Base-by-base conservation (phyloP, 2,329 filamentous ascomycete species). In the Alternaria triticimaculans region DNA sequence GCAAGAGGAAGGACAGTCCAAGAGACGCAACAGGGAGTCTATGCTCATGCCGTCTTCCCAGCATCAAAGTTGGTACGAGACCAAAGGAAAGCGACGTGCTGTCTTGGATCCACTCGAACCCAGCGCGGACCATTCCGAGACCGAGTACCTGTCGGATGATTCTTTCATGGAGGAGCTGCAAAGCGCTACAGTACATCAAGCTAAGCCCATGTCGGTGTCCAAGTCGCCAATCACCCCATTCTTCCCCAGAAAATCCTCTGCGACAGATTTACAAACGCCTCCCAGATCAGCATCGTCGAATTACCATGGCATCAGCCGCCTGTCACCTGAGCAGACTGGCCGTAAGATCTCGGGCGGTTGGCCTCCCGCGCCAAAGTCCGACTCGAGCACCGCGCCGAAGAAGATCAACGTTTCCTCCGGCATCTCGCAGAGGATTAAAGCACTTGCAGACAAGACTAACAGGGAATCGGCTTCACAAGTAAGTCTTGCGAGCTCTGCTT, bases 391-490 rank as follows among this genome's bases (percentile, higher is more conserved):
- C n/a, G 65, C 68, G 14, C 84, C 87, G 4, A 93, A 92, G 77
- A 96, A 94, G 78, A 86, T 90, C 68, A 96, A 92, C 73, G 87
- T 98, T 23, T 94, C 93, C 8, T 94, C 92, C 9, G 94, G 93
- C 70, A 97, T 99, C 64, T 96, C 95, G 4, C 93, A 95, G 78
- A 90, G 96, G 45, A 98, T 98, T 78, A 96, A 97, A 80, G 94
- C 94, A 7, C 84, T 99, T 57, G 92, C 97, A 76, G 94, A 93
- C 79, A 86, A 96, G 59, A 85, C 85, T 4, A 84, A 69, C 86
- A 90, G 63, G 81, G 85, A 76, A 75, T 78, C 75, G 20, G 58
- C 69, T 54, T 67, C 70, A 53, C 67, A 69, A 53, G 60, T 72
- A 58, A 77, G 67, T 67, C 65, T 69, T 61, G 49, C 58, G 41